A percentile compares a stretch with the other conserved stretches of the same genome.
phyloP scores from a whole-genome alignment of 169 alveolate species.

The Plasmodium sp. region DNA sequence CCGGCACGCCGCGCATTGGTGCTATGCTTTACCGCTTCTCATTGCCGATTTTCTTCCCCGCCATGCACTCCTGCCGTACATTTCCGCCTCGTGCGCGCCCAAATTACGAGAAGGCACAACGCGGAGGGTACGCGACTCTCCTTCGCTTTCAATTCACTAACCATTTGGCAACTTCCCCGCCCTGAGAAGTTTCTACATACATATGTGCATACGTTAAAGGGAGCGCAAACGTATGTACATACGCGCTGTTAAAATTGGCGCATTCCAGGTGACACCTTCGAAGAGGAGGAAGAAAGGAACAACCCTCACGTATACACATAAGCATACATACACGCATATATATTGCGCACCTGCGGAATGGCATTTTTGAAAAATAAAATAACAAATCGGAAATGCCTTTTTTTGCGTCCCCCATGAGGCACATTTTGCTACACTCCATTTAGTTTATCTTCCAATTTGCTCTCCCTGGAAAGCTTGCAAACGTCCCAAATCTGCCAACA shows the following conservation, averaged over 20 bases:
- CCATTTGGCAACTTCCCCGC: background rate
- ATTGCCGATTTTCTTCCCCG: background rate
- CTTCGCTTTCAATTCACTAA: background rate
- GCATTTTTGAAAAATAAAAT: background rate
- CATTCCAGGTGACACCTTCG: background rate
- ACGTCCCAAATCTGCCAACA: background rate
- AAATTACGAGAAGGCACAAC: background rate
- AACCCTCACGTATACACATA: background rate
- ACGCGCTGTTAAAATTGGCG: background rate
- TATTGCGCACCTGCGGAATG: background rate
- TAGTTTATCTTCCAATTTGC: background rate
- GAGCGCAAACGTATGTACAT: background rate
- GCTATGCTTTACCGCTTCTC: background rate
- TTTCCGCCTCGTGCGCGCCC: background rate
- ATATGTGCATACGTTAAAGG: background rate
- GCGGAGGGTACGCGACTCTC: background rate
- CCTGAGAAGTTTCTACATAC: background rate
- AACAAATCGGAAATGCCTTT: background rate
- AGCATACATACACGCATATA: background rate
- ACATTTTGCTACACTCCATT: background rate
- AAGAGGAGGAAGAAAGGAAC: background rate
- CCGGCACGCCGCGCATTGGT: background rate
- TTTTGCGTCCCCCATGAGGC: background rate
- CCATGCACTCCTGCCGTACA: background rate
- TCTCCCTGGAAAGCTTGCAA: background rate